Evolutionary conservation across 2,329 filamentous ascomycete species (phyloP).

Genomic region (Diaporthe vexans): DNA sequence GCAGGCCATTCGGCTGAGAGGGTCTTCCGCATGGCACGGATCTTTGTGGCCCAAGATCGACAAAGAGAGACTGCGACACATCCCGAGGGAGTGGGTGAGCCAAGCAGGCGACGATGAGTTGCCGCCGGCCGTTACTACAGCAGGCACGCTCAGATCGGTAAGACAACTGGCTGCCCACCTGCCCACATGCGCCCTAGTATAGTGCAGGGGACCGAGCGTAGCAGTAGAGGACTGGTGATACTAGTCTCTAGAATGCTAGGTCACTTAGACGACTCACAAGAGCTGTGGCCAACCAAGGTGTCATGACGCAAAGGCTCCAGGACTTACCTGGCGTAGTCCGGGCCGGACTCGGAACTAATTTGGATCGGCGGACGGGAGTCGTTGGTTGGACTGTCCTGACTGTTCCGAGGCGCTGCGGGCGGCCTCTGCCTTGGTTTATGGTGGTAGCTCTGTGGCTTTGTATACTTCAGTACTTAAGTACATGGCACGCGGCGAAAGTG

Average conservation of each 20-base stretch:
- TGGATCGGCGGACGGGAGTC: not conserved
- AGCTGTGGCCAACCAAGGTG: no score
- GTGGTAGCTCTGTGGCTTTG: no score
- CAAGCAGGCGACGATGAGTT: no score
- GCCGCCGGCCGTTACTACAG: not conserved
- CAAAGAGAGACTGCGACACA: not conserved
- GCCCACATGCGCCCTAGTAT: not conserved
- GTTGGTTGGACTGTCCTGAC: not conserved
- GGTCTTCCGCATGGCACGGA: not conserved
- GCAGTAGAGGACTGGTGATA: not conserved
- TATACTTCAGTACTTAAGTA: no score
- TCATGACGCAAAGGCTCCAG: conserved; percentile 18
- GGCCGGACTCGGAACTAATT: conserved; percentile 15
- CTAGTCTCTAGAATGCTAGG: no score
- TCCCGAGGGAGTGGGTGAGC: not conserved
- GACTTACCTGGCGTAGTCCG: conserved; percentile 5
- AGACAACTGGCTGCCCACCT: no score
- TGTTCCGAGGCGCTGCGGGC: not conserved
- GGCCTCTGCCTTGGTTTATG: not conserved
- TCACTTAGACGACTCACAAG: no score
- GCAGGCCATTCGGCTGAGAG: no score
- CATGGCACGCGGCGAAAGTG: not conserved
- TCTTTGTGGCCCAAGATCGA: not conserved
- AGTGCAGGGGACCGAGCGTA: not conserved
- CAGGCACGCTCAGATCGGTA: not conserved